Evolutionary conservation across 1,139 yeast species (phyloP), one percentile per base, ranked within the genome.

Genomic region (Kluyveromyces marxianus): DNA sequence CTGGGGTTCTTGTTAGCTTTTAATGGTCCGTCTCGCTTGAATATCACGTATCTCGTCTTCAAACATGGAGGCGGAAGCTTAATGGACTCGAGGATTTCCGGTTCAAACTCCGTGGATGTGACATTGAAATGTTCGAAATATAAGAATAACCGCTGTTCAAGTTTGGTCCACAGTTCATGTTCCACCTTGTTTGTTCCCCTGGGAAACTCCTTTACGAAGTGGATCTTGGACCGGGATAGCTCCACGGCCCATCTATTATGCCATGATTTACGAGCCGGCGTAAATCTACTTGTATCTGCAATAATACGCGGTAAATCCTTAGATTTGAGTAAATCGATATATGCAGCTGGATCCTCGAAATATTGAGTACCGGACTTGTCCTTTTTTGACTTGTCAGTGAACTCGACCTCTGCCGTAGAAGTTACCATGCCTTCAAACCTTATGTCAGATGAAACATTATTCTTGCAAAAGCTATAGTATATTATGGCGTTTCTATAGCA

Each of bases 1-100:
- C 43, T 33, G 3, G 43, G 43, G 27, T 40, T 40, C 21, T 40
- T 40, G n/a, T 35, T 31, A 10, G 27, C 5, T n/a, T 40, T 40
- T 32, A 40, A 26, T 10, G 43, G 34, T 6, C 43, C 32, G 25
- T 40, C 43, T 2, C 38, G 29, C 25, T 28, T 40, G 26, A 40
- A 40, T n/a, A 40, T 7, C 4, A 40, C 25, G 27, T 40, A 40
- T 6, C 43, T 40, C 5, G 43, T 40, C 27, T 40, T 33, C 27
- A 40, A 29, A 26, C 43, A 28, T 4, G 38, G 25, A 3, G 43
- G 43, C 10, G 43, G 43, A 14, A 40, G 26, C 8, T 33, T 40
- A 24, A 40, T 21, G n/a, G 32, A 24, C 14, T 31, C 38, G n/a
- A 40, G 35, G 6, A 26, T 33, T 3, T 40, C 37, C 21, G 24